Evolutionary conservation across 495 filamentous ascomycete species (phyloP).

Genomic region (Parathielavia hyrcaniae): DNA sequence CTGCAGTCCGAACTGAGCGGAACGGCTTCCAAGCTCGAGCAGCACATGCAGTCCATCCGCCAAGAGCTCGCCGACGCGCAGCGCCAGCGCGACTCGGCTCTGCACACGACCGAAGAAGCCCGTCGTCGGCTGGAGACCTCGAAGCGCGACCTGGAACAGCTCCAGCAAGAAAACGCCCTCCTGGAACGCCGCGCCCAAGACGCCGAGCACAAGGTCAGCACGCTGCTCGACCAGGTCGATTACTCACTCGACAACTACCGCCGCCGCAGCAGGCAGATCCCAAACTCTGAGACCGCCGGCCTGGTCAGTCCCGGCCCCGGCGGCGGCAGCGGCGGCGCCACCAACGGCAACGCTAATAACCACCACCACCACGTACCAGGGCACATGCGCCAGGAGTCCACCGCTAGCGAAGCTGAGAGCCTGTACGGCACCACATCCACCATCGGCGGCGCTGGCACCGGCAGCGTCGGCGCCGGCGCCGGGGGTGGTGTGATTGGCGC

Average conservation of each 20-base stretch:
- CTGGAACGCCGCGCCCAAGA: constrained; percentile 79
- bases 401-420: constrained; percentile 51
- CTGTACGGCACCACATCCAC: constrained; percentile 32
- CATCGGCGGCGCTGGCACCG: not conserved
- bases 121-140: constrained; percentile 54
- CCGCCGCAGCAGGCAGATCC: constrained; percentile 50
- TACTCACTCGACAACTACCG: constrained; percentile 91
- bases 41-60: constrained; percentile 60
- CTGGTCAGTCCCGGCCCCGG: not conserved
- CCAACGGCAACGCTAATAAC: not conserved
- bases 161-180: constrained; percentile 71
- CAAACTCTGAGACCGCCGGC: constrained; percentile 28
- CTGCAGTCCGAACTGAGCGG: constrained; percentile 64
- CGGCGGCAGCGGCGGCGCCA: constrained; percentile 8
- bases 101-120: constrained; percentile 50
- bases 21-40: constrained; percentile 61
- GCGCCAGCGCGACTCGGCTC: constrained; percentile 61
- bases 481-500: not conserved
- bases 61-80: constrained; percentile 57
- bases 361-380: constrained; percentile 26
- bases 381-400: constrained; percentile 55
- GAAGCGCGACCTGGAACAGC: constrained; percentile 65
- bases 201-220: constrained; percentile 85
- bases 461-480: not conserved
- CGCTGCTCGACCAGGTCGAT: constrained; percentile 90